These are phyloP conservation scores for Spatholobus suberectus DNA, from an alignment of 306 rosid species.

Conservation along the genomic window DNA sequence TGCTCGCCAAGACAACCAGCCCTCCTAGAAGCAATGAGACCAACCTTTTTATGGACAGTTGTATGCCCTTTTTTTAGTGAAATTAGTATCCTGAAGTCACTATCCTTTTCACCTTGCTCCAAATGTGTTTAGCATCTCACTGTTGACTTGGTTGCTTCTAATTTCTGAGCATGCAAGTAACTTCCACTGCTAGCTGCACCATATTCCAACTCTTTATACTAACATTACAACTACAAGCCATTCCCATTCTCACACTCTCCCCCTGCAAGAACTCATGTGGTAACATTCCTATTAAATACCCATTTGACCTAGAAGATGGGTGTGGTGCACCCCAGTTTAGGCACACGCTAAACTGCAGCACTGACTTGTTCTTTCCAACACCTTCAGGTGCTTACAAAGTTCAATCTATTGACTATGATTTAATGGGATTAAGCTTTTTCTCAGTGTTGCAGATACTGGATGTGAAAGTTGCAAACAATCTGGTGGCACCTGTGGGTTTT, in stretches of 20 bases:
- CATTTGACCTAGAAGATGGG: conserved; percentile 87
- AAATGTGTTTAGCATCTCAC: conserved; percentile 21
- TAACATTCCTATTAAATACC: conserved; percentile 71
- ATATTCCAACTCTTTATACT: conserved; percentile 36
- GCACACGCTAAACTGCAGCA: conserved; percentile 75
- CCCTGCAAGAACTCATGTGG: conserved; percentile 81
- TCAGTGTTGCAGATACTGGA: conserved; percentile 73
- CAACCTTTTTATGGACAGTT: conserved; percentile 65
- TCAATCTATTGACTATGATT: conserved; percentile 79
- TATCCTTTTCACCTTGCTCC: conserved; percentile 14
- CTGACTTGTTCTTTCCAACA: conserved; percentile 73
- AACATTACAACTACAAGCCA: conserved; percentile 36
- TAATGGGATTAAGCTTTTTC: conserved; percentile 84
- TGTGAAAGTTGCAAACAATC: conserved; percentile 68
- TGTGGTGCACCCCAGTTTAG: conserved; percentile 94
- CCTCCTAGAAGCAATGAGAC: conserved; percentile 84
- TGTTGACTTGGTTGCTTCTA: background rate
- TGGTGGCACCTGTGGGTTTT: conserved; percentile 90
- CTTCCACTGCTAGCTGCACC: background rate
- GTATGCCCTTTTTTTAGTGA: background rate
- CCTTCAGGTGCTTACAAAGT: conserved; percentile 91
- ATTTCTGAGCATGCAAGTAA: conserved; percentile 17
- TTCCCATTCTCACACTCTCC: conserved; percentile 48
- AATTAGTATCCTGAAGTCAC: conserved; percentile 11
- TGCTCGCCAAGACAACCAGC: conserved; percentile 87